Evolutionary conservation across 371 early-diverging fungal species (phyloP).

Genomic region (Mucor indicus): DNA sequence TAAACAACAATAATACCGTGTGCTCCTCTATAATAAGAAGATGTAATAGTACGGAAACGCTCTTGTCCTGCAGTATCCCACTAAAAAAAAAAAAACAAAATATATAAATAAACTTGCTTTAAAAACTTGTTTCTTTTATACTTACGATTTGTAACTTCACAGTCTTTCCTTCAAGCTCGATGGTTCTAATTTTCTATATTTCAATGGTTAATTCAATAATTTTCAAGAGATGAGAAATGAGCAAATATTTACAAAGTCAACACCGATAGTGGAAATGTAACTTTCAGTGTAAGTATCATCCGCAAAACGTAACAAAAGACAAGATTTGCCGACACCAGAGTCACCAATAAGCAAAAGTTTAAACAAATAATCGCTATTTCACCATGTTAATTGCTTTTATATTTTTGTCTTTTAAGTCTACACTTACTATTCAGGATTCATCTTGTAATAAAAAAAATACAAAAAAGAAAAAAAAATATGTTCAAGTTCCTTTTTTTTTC

Average conservation of each 20-base stretch:
- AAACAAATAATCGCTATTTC: constrained; percentile 91
- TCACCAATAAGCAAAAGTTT: constrained; percentile 99
- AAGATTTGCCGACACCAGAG: constrained; percentile 99
- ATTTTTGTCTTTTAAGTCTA: not conserved
- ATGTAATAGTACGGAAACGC: constrained; percentile 98
- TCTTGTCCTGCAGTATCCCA: constrained; percentile 99
- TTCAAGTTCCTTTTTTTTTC: too few relatives aligned
- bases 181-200: constrained; percentile 96
- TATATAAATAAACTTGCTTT: not conserved
- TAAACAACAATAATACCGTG: constrained; percentile 99
- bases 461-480: constrained; percentile 2
- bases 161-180: constrained; percentile 96
- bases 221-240: too few relatives aligned
- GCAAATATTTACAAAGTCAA: constrained; percentile 78
- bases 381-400: not conserved
- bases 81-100: constrained; percentile 14
- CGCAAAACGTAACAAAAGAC: constrained; percentile 96
- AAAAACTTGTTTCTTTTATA: not conserved
- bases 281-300: constrained; percentile 98
- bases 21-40: constrained; percentile 98
- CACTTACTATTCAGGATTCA: constrained; percentile 45
- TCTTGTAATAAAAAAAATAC: constrained; percentile 9
- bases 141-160: constrained; percentile 98
- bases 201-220: too few relatives aligned
- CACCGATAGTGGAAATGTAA: constrained; percentile 99